Percentiles rank a stretch among this genome's conserved stretches.
Evolutionary conservation across 1,284 basidiomycete species (phyloP).

Genomic region (Leccinum colubrinum): DNA sequence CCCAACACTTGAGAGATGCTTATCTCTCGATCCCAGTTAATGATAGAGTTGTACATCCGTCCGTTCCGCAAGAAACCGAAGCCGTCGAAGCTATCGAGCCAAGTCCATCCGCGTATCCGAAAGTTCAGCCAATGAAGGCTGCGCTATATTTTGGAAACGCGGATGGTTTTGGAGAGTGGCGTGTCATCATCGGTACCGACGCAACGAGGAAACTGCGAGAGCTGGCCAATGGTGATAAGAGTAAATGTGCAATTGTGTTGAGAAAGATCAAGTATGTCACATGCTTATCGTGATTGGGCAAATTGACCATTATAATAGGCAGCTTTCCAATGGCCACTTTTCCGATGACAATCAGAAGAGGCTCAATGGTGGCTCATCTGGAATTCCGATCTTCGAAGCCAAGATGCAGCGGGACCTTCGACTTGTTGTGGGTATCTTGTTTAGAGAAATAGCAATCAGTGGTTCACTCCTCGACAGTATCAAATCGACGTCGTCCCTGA

Average conservation of each 20-base stretch:
- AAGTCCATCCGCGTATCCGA: slow-evolving; percentile 36
- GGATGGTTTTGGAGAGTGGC: slow-evolving; percentile 53
- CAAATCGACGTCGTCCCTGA: slow-evolving; percentile 60
- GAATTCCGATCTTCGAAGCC: slow-evolving; percentile 63
- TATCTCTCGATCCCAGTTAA: slow-evolving; percentile 7
- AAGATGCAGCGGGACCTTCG: slow-evolving; percentile 63
- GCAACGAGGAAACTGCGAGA: slow-evolving; percentile 45
- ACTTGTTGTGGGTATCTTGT: slow-evolving; percentile 47
- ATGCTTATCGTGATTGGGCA: not conserved
- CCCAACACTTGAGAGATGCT: slow-evolving; percentile 10
- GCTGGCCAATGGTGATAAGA: slow-evolving; percentile 38
- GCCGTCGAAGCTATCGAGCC: slow-evolving; percentile 1
- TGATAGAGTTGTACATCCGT: not conserved
- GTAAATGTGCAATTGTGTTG: slow-evolving; percentile 45
- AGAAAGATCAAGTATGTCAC: slow-evolving; percentile 57
- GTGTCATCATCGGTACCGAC: slow-evolving; percentile 45
- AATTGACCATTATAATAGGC: slow-evolving; percentile 36
- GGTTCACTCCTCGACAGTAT: slow-evolving; percentile 42
- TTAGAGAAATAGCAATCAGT: not conserved
- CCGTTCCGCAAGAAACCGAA: not conserved
- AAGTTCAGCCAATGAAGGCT: slow-evolving; percentile 48
- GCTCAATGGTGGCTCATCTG: slow-evolving; percentile 43
- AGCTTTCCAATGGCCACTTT: slow-evolving; percentile 65
- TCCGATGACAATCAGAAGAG: slow-evolving; percentile 67
- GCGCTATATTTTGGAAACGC: slow-evolving; percentile 51